Evolutionary conservation across 768 basidiomycete genomes (phyloP).

Genomic region (Russula vinacea): DNA sequence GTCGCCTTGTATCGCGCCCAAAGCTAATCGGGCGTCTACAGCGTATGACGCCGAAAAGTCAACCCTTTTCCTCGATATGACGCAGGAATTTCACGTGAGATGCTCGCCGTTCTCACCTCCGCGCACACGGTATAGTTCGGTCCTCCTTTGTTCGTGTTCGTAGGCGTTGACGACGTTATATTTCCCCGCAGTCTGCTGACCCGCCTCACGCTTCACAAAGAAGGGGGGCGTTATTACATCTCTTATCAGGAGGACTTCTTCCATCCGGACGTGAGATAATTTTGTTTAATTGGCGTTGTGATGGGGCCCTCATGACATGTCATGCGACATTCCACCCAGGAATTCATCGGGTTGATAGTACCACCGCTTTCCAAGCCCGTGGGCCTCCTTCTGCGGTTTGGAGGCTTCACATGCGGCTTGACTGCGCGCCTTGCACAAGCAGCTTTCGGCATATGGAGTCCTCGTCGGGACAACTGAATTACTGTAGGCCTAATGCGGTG

Average conservation of each 20-base stretch:
- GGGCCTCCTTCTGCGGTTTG: constrained; percentile 34
- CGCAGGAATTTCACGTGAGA: constrained; percentile 54
- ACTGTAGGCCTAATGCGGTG: background rate
- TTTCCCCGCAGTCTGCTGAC: constrained; percentile 34
- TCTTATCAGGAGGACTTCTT: constrained; percentile 51
- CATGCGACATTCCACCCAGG: constrained; percentile 33
- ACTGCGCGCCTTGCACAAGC: constrained; percentile 17
- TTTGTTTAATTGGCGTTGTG: background rate
- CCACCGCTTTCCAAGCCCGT: constrained; percentile 44
- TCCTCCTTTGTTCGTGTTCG: background rate
- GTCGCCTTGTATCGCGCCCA: background rate
- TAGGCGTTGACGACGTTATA: background rate
- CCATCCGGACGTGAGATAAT: constrained; percentile 47
- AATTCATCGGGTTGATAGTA: constrained; percentile 44
- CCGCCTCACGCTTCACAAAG: constrained; percentile 49
- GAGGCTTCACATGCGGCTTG: constrained; percentile 26
- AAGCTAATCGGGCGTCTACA: constrained; percentile 29
- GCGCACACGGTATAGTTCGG: constrained; percentile 46
- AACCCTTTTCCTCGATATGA: constrained; percentile 49
- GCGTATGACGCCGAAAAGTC: constrained; percentile 48
- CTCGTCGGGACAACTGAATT: background rate
- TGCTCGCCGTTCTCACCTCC: constrained; percentile 45
- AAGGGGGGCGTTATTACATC: constrained; percentile 39
- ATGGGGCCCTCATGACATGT: background rate
- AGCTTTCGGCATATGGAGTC: constrained; percentile 12